Base-by-base conservation (phyloP, 345 rosid species). In the Syzygium jambos region DNA sequence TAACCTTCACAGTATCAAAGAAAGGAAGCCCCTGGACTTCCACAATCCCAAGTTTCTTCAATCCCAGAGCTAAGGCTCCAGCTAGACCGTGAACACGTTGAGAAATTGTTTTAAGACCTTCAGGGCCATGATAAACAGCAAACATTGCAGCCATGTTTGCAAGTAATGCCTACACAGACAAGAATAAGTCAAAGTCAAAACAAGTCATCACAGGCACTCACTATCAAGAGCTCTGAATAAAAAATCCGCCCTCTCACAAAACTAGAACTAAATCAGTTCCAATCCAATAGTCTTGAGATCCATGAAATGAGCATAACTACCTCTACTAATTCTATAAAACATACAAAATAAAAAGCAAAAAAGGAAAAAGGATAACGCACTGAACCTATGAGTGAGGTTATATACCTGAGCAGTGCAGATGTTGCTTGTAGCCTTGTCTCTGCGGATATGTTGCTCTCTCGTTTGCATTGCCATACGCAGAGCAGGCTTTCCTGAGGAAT, bases 391-490 rank as follows among this genome's bases (percentile, higher is more conserved):
- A 77, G 41, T 86, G 84, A 61, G 83, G n/a, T 86, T 12, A 85
- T 93, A 92, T 94, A 96, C 99, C 90, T 98, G 99, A 90, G 99
- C 97, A 85, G 99, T 98, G 92, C 99, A 98, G 93, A 98, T 98
- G 95, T 98, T 98, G 93, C 99, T 96, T 85, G 99, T 96, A 87
- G 99, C 99, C 93, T 98, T 98, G 91, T 98, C 99, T 91, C 99
- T 94, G 86, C 99, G 95, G 86, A 98, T 96, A 92, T 98, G 99
- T 86, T 98, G 99, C 90, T 98, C 99, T 90, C 99, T 94, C 8
- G 99, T 98, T 92, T 98, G 99, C 99, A 98, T 98, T 0, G 99
- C 99, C 99, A 96, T 93, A 85, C 99, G 99, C 86, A 98, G 91
- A 86, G 99, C 99, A 84, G 91, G 95, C 93, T 95, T 95, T 85